Percentiles rank a stretch among this genome's conserved stretches.
Evolutionary conservation across 192 early-diverging fungal species (phyloP).

Genomic region (Coemansia sp.): DNA sequence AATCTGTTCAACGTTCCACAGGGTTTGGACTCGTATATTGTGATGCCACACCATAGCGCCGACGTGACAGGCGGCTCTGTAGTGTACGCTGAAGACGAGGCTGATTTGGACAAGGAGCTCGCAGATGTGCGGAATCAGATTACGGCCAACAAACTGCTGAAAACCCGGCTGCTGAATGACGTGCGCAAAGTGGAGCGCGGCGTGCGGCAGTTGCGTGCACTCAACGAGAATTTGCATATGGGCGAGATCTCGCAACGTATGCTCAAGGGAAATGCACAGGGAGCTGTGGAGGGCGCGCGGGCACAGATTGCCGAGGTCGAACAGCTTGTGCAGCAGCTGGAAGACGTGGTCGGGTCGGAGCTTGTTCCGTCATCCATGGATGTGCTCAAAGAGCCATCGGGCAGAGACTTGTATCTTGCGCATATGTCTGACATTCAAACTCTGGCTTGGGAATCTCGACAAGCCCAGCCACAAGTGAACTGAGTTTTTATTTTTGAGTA

Average conservation of each 20-base stretch:
- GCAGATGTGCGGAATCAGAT: constrained; percentile 37
- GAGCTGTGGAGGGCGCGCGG: constrained; percentile 18
- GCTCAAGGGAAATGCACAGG: constrained; percentile 15
- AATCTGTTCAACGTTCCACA: constrained; percentile 73
- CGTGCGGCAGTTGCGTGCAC: constrained; percentile 30
- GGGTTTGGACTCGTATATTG: constrained; percentile 41
- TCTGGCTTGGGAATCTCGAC: constrained; percentile 23
- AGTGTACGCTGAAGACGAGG: constrained; percentile 43
- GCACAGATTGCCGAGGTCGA: constrained; percentile 24
- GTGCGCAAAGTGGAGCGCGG: constrained; percentile 31
- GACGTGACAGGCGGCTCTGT: constrained; percentile 7
- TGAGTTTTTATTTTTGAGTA: constrained; percentile 5
- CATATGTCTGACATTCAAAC: constrained; percentile 43
- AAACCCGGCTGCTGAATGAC: constrained; percentile 28
- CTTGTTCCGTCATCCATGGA: constrained; percentile 17
- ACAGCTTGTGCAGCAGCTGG: constrained; percentile 35
- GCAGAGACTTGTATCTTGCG: constrained; percentile 48
- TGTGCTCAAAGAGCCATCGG: constrained; percentile 39
- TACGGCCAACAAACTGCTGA: constrained; percentile 33
- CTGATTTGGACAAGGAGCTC: constrained; percentile 38
- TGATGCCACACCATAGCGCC: constrained; percentile 34
- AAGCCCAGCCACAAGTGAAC: constrained; percentile 25
- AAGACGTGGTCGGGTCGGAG: constrained; percentile 10
- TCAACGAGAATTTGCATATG: constrained; percentile 44
- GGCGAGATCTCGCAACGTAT: constrained; percentile 20